Base-by-base conservation (phyloP, 768 basidiomycete genomes). In the Leucosporidium creatinivorum region DNA sequence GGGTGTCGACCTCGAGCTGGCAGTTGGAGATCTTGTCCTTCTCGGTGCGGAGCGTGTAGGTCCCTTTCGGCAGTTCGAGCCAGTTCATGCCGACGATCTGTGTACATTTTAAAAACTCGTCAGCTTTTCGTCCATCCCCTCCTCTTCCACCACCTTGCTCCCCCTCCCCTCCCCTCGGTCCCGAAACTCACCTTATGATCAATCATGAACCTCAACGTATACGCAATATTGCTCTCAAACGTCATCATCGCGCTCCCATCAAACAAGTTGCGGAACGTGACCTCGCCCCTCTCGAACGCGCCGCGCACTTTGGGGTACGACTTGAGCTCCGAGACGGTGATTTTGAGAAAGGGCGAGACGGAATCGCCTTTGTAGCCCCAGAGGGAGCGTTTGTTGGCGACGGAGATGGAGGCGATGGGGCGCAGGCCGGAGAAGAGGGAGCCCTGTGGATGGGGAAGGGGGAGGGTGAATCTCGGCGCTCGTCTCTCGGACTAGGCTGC, bases 41-140 rank as follows among this genome's bases (percentile, higher is more conserved):
- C 17, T 79, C 81, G 3, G 83, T 76, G n/a, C 86, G 66, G 25
- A 93, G 76, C 18, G 81, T 81, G 75, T 96, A 99, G 72, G 85
- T 85, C 3, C 89, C 89, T 5, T 88, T 85, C 7, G 88, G 88
- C 13, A 96, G 81, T 79, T 98, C 92, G 61, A 99, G 88, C 94
- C 96, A 99, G 76, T 97, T 98, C 96, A 99, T 98, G 13, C 96
- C 96, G 58, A 93, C 87, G 36, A 99, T 86, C 90, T 93, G 69
- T 10, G 13, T 0, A 54, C 12, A 19, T 2, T 6, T 2, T n/a
- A n/a, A n/a, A 2, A 12, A 1, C 28, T 3, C 26, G 51, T 62
- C 21, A 63, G 66, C 4, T 21, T n/a, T n/a, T n/a, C 21, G 36
- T 18, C 2, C 39, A 23, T 4, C 33, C 9, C 18, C 31, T 26